Conservation (phyloP, 2,329 filamentous ascomycete genomes). For the Pezicula neosporulosa region DNA sequence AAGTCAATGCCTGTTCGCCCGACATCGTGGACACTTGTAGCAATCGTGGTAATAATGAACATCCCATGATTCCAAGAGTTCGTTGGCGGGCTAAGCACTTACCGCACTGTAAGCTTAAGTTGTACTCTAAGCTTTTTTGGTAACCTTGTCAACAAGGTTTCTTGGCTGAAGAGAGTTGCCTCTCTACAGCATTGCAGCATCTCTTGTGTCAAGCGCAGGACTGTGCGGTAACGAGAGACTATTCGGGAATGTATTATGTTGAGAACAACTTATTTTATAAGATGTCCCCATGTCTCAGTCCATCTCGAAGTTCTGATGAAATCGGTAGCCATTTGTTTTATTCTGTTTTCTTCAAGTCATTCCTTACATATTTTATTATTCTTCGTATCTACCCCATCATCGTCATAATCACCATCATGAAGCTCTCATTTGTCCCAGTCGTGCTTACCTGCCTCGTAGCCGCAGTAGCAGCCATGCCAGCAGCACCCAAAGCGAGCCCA, state of each 20-base stretch:
- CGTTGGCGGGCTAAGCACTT: too few relatives aligned
- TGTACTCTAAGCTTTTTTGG: too few relatives aligned
- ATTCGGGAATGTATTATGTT: too few relatives aligned
- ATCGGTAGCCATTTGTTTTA: background rate
- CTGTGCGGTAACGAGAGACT: background rate
- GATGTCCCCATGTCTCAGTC: background rate
- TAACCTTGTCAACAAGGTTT: background rate
- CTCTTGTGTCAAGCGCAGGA: background rate
- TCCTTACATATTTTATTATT: background rate
- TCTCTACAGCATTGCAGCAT: background rate
- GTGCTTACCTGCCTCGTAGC: background rate
- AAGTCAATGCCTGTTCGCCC: too few relatives aligned
- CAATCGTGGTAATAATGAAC: too few relatives aligned
- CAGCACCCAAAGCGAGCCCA: background rate
- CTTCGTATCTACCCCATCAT: background rate
- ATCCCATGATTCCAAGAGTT: too few relatives aligned
- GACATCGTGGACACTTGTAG: too few relatives aligned
- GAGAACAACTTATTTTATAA: background rate
- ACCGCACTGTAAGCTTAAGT: too few relatives aligned
- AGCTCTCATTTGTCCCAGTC: background rate
- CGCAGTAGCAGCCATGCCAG: background rate
- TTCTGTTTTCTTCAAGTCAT: background rate
- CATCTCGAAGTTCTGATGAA: background rate
- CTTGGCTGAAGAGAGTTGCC: constrained; percentile 1
- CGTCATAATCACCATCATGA: background rate